phyloP scores from a whole-genome alignment of 805 yeast species.

The Debaryomyces tyrocola region DNA sequence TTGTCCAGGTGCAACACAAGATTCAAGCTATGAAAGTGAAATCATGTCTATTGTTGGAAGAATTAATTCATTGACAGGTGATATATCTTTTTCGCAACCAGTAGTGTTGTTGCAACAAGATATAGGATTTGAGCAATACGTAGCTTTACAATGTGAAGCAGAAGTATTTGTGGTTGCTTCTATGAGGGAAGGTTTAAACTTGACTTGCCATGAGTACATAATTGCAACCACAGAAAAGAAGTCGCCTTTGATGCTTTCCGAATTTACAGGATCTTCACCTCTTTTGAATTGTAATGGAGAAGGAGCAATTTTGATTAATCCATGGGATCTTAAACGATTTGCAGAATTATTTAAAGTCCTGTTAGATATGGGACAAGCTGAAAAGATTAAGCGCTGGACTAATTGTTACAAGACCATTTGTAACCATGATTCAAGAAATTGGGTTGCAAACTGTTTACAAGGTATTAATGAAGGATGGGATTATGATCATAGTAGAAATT shows the following conservation, averaged over 20 bases:
- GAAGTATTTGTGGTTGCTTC: conserved; percentile 86
- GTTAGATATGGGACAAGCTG: conserved; percentile 63
- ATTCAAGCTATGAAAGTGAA: conserved; percentile 68
- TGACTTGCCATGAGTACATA: conserved; percentile 93
- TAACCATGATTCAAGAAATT: conserved; percentile 67
- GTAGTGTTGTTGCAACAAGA: conserved; percentile 88
- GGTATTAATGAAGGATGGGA: conserved; percentile 49
- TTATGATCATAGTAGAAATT: conserved; percentile 26
- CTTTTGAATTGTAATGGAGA: conserved; percentile 52
- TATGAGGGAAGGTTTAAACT: conserved; percentile 94
- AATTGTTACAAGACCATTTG: conserved; percentile 56
- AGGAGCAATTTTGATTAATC: conserved; percentile 80
- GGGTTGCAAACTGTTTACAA: conserved; percentile 63
- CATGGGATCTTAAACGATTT: conserved; percentile 79
- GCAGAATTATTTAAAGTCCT: conserved; percentile 63
- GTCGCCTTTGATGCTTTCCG: conserved; percentile 84
- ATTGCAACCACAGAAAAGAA: conserved; percentile 68
- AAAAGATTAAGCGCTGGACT: conserved; percentile 62
- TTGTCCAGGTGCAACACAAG: conserved; percentile 58
- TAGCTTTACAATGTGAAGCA: conserved; percentile 84
- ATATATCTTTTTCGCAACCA: conserved; percentile 74
- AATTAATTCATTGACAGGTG: conserved; percentile 74
- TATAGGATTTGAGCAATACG: conserved; percentile 82
- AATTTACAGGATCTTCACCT: conserved; percentile 92
- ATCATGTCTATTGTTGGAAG: conserved; percentile 77